These are phyloP conservation scores for Neocallimastix lanati DNA, from an alignment of 192 early-diverging fungal genomes.

Conservation along the genomic window DNA sequence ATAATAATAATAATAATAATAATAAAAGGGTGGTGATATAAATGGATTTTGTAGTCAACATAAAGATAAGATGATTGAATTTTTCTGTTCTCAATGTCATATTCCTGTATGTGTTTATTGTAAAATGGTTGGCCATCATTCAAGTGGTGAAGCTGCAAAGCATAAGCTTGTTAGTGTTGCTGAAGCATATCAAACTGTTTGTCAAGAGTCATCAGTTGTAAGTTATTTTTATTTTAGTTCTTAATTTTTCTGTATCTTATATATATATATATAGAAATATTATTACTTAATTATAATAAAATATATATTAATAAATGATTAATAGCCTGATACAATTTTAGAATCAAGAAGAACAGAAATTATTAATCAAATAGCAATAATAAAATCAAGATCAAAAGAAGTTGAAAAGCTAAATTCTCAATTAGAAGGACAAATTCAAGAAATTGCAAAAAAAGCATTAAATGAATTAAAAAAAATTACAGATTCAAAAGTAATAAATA, in stretches of 20 bases:
- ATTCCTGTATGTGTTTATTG: constrained; percentile 40
- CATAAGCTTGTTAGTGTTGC: constrained; percentile 33
- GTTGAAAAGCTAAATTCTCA: constrained; percentile 27
- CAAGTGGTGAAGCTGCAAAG: constrained; percentile 30
- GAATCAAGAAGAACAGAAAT: constrained; percentile 23
- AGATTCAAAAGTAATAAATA: constrained; percentile 14
- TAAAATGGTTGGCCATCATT: constrained; percentile 43
- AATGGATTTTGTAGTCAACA: constrained; percentile 39
- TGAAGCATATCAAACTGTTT: constrained; percentile 29
- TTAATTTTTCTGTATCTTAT: neutral
- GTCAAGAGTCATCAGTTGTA: constrained; percentile 29
- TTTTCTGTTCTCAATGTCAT: constrained; percentile 44
- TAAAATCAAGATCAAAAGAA: constrained; percentile 28
- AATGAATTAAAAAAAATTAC: constrained; percentile 19
- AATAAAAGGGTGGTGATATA: constrained; percentile 22
- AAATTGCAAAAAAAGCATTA: constrained; percentile 28
- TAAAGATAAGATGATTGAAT: constrained; percentile 31
- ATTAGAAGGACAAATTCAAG: constrained; percentile 24
- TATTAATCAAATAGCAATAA: constrained; percentile 22
- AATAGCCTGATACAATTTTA: constrained; percentile 24
- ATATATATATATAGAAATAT: neutral
- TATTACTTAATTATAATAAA: no score
- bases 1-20: no score
- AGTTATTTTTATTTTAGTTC: neutral
- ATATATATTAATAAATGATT: no score